Evolutionary conservation across 192 early-diverging fungal species (phyloP).

Genomic region (Gigaspora rosea): DNA sequence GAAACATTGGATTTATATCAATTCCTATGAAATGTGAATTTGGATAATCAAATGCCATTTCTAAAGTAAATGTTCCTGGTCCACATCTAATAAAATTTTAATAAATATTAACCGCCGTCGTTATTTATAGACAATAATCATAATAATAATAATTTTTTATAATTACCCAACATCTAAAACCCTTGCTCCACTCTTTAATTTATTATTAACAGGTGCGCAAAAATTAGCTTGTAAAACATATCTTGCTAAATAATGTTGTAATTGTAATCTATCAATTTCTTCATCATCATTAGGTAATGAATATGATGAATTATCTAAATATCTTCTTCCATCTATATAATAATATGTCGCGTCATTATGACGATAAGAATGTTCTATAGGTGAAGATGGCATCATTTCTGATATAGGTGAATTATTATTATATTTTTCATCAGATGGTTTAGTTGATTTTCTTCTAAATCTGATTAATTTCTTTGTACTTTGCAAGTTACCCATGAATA

Average conservation of each 20-base stretch:
- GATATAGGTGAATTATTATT: too few relatives aligned
- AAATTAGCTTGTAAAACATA: conserved; percentile 6
- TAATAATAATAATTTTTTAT: too few relatives aligned
- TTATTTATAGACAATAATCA: too few relatives aligned
- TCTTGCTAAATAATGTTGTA: conserved; percentile 22
- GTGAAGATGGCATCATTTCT: too few relatives aligned
- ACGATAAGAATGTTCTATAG: too few relatives aligned
- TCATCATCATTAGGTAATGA: conserved; percentile 53
- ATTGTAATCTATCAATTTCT: conserved; percentile 42
- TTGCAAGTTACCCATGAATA: too few relatives aligned
- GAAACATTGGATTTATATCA: conserved; percentile 45
- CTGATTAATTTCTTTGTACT: too few relatives aligned
- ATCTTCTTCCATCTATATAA: conserved; percentile 26
- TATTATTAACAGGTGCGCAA: conserved; percentile 11
- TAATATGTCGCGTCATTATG: background rate
- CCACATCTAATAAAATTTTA: background rate
- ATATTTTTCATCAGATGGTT: too few relatives aligned
- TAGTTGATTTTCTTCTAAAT: too few relatives aligned
- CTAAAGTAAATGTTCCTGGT: conserved; percentile 19
- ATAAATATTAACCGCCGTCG: too few relatives aligned
- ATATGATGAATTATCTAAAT: conserved; percentile 37
- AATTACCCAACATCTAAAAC: conserved; percentile 19
- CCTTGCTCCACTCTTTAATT: background rate
- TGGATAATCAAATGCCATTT: conserved; percentile 42
- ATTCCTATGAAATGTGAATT: conserved; percentile 34